Base-by-base conservation (phyloP, 2,329 filamentous ascomycete species). In the Diaporthe vaccinii region DNA sequence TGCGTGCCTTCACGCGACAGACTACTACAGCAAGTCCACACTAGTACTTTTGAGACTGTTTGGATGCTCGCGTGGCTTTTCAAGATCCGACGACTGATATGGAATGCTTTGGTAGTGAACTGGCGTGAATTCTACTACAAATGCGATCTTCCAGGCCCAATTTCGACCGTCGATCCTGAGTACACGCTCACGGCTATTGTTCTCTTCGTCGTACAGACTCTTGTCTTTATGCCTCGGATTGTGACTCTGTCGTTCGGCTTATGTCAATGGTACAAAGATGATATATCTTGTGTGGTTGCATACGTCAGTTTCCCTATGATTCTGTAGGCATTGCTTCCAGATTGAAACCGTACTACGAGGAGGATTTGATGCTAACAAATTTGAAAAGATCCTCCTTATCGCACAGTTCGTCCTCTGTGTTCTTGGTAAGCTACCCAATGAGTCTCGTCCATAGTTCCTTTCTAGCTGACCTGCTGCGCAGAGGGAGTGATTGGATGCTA, bases 91-190 rank as follows among this genome's bases (percentile, higher is more conserved):
- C 10, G 0, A 12, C 28, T 49, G 20, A 49, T 22, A 1, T 12
- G n/a, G 2, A 49, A 14, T 4, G 3, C 34, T 10, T 62, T 25
- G 14, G 5, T 17, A 75, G 74, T 58, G 25, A 73, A 57, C 44
- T 75, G 34, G 25, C 74, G 74, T 17, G 34, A 44, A 2, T 28
- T 75, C 20, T 61, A 75, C 36, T n/a, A 61, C 17, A 65, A 62
- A 17, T 75, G 74, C 36, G 62, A 73, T 6, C 44, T 69, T 53
- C 53, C 69, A 20, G 61, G 44, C 12, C 74, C 74, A 8, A 28
- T 75, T 20, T 75, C 69, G 70, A 73, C 70, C 15, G 61, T 55
- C 9, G 74, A 75, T 31, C 74, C 74, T 1, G 70, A 73, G 17
- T 75, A 69, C 25, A 73, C 25, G n/a, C 22, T 57, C 8, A 57